Evolutionary conservation across 1,284 basidiomycete species (phyloP), one percentile per base, ranked within the genome.

Genomic region (Puccinia polysora): DNA sequence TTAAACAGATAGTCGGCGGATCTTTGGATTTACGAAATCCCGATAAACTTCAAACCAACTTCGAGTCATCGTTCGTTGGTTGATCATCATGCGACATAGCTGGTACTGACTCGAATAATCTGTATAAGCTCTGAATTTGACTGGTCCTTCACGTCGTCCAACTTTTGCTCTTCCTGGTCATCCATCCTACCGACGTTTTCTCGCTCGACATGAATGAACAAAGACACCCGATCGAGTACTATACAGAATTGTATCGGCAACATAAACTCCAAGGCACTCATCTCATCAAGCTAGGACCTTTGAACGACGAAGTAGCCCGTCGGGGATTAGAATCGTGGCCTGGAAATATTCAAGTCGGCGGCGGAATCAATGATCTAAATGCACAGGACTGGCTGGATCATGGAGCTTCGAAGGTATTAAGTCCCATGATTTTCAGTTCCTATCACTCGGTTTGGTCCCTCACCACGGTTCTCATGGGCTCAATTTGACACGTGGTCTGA

Each of bases 1-100:
- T 99, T 71, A 98, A 98, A 81, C 96, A 99, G 82, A 98, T 99
- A 74, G 92, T 99, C 10, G 96, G 96, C 32, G 92, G 93, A 1
- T 95, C 92, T 0, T 84, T 99, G 36, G 87, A 90, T 62, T 78
- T 76, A 25, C 76, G 81, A 20, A 81, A 86, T 64, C 85, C 87
- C 7, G 82, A 84, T 20, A 81, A 82, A 43, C 85, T 97, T 74
- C 86, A 85, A 78, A 97, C 92, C 25, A 98, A 99, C 81, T 98
- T 96, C 79, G 86, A 96, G 52, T 87, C 95, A 73, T 89, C 86
- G 92, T 88, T 77, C 77, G 86, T 84, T 14, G 20, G n/a, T 53
- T 60, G 36, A 50, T 45, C 53, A 34, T 18, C 23, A 56, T 23
- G 20, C 25, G 36, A 50, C 12, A 38, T 20, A 71, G 18, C n/a